Evolutionary conservation across 495 filamentous ascomycete genomes (phyloP).

Genomic region (Hypoxylon fuscum): DNA sequence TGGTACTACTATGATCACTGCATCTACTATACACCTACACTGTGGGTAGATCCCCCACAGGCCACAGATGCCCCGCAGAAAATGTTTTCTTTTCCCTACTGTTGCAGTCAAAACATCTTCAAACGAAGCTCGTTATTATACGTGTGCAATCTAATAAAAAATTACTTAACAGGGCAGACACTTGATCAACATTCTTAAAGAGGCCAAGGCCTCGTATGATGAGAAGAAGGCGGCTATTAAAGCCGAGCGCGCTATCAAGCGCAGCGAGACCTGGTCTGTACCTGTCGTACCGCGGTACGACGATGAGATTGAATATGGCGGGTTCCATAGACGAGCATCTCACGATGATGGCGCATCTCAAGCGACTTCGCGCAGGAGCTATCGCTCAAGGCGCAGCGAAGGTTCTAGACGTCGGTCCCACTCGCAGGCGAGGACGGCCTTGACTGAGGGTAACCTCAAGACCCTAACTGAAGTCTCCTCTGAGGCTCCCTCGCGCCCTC

Average conservation of each 20-base stretch:
- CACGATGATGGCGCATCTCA: constrained; percentile 52
- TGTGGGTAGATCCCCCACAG: constrained; percentile 34
- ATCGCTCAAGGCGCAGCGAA: constrained; percentile 41
- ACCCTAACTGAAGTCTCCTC: constrained; percentile 56
- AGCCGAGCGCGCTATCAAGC: constrained; percentile 63
- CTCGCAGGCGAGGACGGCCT: constrained; percentile 41
- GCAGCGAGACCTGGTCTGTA: constrained; percentile 56
- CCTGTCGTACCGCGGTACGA: constrained; percentile 37
- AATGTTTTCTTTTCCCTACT: constrained; percentile 1
- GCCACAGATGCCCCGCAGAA: constrained; percentile 37
- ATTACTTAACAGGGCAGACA: constrained; percentile 76
- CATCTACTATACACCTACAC: constrained; percentile 8
- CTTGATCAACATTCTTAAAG: constrained; percentile 83
- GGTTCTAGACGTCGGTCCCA: constrained; percentile 35
- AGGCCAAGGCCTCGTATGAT: constrained; percentile 84
- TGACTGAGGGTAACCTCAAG: constrained; percentile 55
- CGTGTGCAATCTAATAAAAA: constrained; percentile 21
- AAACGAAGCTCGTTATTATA: background rate
- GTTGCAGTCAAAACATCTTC: background rate
- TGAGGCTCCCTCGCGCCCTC: constrained; percentile 50
- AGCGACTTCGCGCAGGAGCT: constrained; percentile 48
- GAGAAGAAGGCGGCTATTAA: constrained; percentile 82
- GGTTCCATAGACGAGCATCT: constrained; percentile 38
- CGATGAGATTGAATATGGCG: constrained; percentile 34
- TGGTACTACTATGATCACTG: background rate